These are phyloP conservation scores for Neonectria magnoliae DNA, from an alignment of 2,329 filamentous ascomycete species.

Conservation along the genomic window DNA sequence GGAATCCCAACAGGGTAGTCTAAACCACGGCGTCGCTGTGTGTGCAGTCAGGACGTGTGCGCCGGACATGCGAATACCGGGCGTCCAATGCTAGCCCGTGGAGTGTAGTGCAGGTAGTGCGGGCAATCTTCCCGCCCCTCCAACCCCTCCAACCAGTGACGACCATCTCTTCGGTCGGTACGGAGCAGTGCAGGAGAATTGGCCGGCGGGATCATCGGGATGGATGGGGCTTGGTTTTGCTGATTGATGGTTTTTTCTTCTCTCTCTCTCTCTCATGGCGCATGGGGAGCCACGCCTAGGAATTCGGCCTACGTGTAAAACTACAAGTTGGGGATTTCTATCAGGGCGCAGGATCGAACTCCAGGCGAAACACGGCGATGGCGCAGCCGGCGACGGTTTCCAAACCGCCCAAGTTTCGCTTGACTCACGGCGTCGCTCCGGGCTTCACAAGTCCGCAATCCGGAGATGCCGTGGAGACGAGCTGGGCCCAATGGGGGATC, in stretches of 20 bases:
- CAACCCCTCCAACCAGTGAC: slow-evolving; percentile 4
- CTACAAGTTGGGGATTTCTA: slow-evolving; percentile 4
- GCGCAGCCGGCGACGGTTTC: slow-evolving; percentile 3
- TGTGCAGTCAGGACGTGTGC: neutral
- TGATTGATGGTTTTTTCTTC: neutral
- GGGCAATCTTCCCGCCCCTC: slow-evolving; percentile 20
- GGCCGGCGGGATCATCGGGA: slow-evolving; percentile 16
- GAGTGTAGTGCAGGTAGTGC: neutral
- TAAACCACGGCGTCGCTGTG: slow-evolving; percentile 11
- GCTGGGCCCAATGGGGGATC: slow-evolving; percentile 13
- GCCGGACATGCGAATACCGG: neutral
- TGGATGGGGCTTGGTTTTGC: slow-evolving; percentile 7
- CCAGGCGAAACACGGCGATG: neutral
- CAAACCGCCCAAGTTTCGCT: slow-evolving; percentile 16
- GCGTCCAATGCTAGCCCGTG: neutral
- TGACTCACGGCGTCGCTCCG: slow-evolving; percentile 19
- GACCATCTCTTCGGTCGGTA: slow-evolving; percentile 5
- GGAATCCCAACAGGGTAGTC: slow-evolving; percentile 17
- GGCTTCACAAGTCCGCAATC: slow-evolving; percentile 20
- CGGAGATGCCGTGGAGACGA: slow-evolving; percentile 19
- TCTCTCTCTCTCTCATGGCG: neutral
- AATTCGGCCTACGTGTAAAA: slow-evolving; percentile 1
- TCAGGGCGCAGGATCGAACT: neutral
- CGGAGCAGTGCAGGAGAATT: slow-evolving; percentile 1
- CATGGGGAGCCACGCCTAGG: slow-evolving; percentile 6